Evolutionary conservation across 768 basidiomycete genomes (phyloP).

Genomic region (Boletus rubroflammeus): DNA sequence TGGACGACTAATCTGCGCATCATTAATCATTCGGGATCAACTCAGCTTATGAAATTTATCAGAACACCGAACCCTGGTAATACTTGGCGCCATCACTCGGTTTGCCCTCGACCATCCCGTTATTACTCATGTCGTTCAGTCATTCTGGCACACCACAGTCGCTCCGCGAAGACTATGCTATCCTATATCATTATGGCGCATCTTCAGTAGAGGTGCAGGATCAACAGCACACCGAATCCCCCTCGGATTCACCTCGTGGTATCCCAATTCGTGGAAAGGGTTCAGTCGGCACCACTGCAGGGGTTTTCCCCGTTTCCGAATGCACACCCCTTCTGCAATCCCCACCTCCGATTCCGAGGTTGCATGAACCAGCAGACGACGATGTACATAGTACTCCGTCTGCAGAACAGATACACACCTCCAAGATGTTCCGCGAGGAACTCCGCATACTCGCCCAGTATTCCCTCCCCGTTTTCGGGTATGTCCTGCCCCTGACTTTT

Average conservation of each 20-base stretch:
- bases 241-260: constrained; percentile 16
- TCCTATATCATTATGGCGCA: constrained; percentile 50
- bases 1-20: no score
- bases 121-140: constrained; percentile 15
- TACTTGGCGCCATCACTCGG: not conserved
- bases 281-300: not conserved
- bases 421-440: constrained; percentile 55
- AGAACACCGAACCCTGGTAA: not conserved
- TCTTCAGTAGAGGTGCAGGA: constrained; percentile 15
- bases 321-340: constrained; percentile 52
- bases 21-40: no score
- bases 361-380: constrained; percentile 47
- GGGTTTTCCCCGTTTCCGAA: constrained; percentile 33
- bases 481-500: constrained; percentile 22
- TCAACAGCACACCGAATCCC: not conserved
- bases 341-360: constrained; percentile 51
- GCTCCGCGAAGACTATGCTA: constrained; percentile 62
- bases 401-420: constrained; percentile 18
- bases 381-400: not conserved
- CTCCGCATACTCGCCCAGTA: constrained; percentile 55
- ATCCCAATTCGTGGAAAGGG: constrained; percentile 15
- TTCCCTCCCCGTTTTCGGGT: constrained; percentile 73
- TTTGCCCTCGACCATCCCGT: not conserved
- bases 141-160: constrained; percentile 33
- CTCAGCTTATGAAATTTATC: not conserved